Evolutionary conservation across 257 asterid genomes (phyloP).

Genomic region (Coffea eugenioides): DNA sequence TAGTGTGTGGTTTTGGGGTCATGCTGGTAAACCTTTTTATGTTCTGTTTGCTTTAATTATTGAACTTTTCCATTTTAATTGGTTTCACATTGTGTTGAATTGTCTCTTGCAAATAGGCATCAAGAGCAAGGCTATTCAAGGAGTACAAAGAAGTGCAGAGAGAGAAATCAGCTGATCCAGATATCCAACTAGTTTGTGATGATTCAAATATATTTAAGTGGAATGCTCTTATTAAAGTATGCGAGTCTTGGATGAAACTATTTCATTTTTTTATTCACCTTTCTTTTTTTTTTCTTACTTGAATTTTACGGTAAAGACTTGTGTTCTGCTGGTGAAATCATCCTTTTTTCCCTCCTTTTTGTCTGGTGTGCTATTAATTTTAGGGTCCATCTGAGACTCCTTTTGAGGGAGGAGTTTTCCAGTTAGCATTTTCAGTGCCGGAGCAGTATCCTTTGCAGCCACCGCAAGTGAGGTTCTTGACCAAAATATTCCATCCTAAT

Average conservation of each 20-base stretch:
- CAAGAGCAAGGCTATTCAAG: conserved; percentile 94
- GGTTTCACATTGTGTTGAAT: neutral
- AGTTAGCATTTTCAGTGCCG: conserved; percentile 94
- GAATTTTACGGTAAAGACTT: neutral
- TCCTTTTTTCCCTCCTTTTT: neutral
- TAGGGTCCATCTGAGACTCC: conserved; percentile 99
- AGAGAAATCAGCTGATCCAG: conserved; percentile 92
- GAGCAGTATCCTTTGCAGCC: conserved; percentile 99
- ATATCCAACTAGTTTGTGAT: conserved; percentile 92
- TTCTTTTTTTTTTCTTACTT: neutral
- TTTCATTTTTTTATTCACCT: neutral
- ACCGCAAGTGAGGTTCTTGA: conserved; percentile 97
- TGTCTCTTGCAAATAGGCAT: conserved; percentile 50
- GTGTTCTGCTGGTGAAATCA: neutral
- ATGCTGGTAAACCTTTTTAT: neutral
- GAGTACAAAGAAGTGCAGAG: conserved; percentile 97
- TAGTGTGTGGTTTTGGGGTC: neutral
- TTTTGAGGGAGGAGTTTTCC: conserved; percentile 94
- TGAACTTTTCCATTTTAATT: neutral
- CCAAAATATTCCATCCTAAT: conserved; percentile 97
- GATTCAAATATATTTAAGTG: conserved; percentile 92
- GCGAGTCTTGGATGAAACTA: conserved; percentile 1
- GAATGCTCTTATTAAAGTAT: conserved; percentile 94
- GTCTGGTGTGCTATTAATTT: conserved; percentile 9
- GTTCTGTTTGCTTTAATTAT: neutral